Evolutionary conservation across 2,329 filamentous ascomycete genomes (phyloP), one percentile per base, ranked within the genome.

Genomic region (Trichoderma lentiforme): DNA sequence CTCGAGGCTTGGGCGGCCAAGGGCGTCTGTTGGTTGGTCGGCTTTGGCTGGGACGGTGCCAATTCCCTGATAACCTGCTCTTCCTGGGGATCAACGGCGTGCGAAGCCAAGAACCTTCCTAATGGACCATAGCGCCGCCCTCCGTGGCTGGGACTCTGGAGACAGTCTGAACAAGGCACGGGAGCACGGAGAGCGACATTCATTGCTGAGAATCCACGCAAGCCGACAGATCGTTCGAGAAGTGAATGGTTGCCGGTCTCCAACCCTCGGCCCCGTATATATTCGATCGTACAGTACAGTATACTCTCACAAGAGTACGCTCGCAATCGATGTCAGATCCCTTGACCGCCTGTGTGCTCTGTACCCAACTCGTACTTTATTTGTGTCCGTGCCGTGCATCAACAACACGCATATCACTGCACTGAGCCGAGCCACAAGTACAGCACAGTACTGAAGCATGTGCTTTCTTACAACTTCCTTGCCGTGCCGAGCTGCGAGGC

Each of bases 91-190:
- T n/a, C 47, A 51, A 28, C 58, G 15, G 32, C 21, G 71, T 71
- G 71, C 26, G 51, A 70, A 43, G 36, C 32, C 18, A 34, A 62
- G 60, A 72, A 72, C 71, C 71, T 72, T 58, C 71, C 71, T 72
- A 70, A 72, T 51, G 6, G 24, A 69, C 21, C 5, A 32, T 72
- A 72, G 70, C 32, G 63, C 24, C 26, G 63, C 30, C 32, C 32
- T 30, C 39, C 24, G 32, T 63, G 70, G 70, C 64, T 72, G 64
- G n/a, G n/a, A 28, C 51, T 21, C 43, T 47, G 32, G 30, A 32
- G 34, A 72, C 64, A 67, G 70, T 71, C n/a, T n/a, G 64, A 67
- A 21, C n/a, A 30, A 36, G 21, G 21, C n/a, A 24, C 43, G 36
- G 56, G 57, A 68, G 64, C 57, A 68, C 63, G 69, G 65, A 34